A percentile compares a stretch with the other conserved stretches of the same genome.
Evolutionary conservation across 164 flowering plant species (phyloP).

Genomic region (Malania oleifera): DNA sequence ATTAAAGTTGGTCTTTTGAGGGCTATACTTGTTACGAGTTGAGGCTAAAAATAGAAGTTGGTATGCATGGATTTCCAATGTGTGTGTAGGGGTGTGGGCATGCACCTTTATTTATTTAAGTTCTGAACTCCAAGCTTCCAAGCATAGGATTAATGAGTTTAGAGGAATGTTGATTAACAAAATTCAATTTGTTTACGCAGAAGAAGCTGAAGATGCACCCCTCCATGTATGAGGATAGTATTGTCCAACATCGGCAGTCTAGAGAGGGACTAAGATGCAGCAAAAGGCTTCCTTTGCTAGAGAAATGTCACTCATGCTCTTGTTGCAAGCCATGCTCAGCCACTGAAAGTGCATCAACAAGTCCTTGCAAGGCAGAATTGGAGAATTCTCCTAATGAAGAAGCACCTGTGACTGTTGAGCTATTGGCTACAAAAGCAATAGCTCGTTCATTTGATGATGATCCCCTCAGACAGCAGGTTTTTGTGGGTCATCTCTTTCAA

Average conservation of each 20-base stretch:
- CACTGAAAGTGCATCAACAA: conserved; percentile 7
- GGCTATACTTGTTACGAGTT: too few species aligned
- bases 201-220: conserved; percentile 30
- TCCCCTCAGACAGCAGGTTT: conserved; percentile 1
- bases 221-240: conserved; percentile 30
- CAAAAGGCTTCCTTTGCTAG: conserved; percentile 12
- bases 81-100: too few species aligned
- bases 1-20: too few species aligned
- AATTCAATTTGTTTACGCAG: too few species aligned
- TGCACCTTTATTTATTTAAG: too few species aligned
- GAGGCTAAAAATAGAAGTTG: not conserved
- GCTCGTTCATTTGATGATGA: conserved; percentile 2
- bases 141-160: too few species aligned
- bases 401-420: not conserved
- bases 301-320: conserved; percentile 18
- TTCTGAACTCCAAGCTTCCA: too few species aligned
- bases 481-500: conserved; percentile 31
- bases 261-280: conserved; percentile 27
- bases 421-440: not conserved
- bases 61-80: not conserved
- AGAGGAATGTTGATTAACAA: too few species aligned
- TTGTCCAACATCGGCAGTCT: conserved; percentile 4
- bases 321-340: conserved; percentile 21
- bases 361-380: conserved; percentile 10
- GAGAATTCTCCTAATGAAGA: conserved; percentile 6